Evolutionary conservation across 192 early-diverging fungal genomes (phyloP), one percentile per base, ranked within the genome.

Genomic region (Phlyctochytrium arcticum): DNA sequence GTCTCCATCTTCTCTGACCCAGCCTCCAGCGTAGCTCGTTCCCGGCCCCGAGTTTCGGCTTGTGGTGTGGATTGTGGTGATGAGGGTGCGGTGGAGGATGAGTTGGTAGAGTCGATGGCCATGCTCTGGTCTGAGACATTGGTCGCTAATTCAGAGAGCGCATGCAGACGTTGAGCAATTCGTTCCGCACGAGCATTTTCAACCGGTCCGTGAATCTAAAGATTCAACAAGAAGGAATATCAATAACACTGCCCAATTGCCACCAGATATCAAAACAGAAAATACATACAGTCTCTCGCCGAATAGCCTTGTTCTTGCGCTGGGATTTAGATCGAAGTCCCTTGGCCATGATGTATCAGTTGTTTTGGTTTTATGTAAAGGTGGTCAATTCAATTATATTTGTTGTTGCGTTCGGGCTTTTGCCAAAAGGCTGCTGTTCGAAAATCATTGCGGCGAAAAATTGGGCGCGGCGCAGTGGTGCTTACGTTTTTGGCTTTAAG

Each of bases 161-260:
- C 42, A 21, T 44, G 15, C 1, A 44, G 42, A 21, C 21, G 42
- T 15, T 53, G 19, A 23, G 49, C 61, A 12, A 70, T 59, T 8
- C 68, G 60, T 8, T 67, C 47, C n/a, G 57, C 21, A n/a, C 68
- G 68, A 19, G 68, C 68, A 12, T 62, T 35, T 39, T 70, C 68
- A 29, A 55, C 68, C 5, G 68, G 68, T 4, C 60, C 68, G 35
- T 34, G 44, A 12, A 70, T 42, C 68, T 70, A 37, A n/a, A n/a
- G n/a, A n/a, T n/a, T n/a, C n/a, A n/a, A n/a, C n/a, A n/a, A n/a
- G n/a, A n/a, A n/a, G n/a, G n/a, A n/a, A 36, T 23, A 62, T 33
- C 44, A 39, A 2, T 31, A 60, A 19, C 26, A 15, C 15, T 64
- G 10, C 12, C 12, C 57, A 32, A 33, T 24, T 3, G 1, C 10